phyloP scores from a whole-genome alignment of 768 basidiomycete genomes.

The Lentinula lateritia region DNA sequence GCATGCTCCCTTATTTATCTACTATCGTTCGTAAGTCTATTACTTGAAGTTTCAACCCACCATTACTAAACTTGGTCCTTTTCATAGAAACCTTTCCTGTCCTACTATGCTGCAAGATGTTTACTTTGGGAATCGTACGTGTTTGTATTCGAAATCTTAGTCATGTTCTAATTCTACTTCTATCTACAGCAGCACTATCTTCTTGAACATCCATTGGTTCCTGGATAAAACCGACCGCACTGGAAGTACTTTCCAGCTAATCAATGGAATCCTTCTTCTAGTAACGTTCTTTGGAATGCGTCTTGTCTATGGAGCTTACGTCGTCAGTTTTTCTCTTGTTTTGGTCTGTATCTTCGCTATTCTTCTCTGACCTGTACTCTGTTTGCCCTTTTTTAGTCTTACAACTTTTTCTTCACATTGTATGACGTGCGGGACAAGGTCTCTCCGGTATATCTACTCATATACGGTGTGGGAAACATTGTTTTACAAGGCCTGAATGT shows the following conservation, averaged over 20 bases:
- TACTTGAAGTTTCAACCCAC: slow-evolving; percentile 7
- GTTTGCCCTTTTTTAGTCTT: slow-evolving; percentile 38
- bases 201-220: slow-evolving; percentile 86
- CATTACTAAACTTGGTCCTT: neutral
- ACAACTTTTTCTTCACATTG: slow-evolving; percentile 60
- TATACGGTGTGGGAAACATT: slow-evolving; percentile 57
- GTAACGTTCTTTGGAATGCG: slow-evolving; percentile 64
- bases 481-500: slow-evolving; percentile 70
- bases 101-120: slow-evolving; percentile 75
- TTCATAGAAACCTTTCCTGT: slow-evolving; percentile 64
- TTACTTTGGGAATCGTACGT: slow-evolving; percentile 77
- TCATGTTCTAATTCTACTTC: neutral
- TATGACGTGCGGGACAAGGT: slow-evolving; percentile 48
- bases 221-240: slow-evolving; percentile 73
- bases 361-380: neutral
- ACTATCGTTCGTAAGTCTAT: slow-evolving; percentile 60
- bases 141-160: slow-evolving; percentile 2
- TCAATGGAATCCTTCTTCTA: slow-evolving; percentile 69
- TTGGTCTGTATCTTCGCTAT: neutral
- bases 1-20: slow-evolving; percentile 62
- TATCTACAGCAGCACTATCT: slow-evolving; percentile 64
- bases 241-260: slow-evolving; percentile 58
- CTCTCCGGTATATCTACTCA: slow-evolving; percentile 40
- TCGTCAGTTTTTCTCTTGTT: slow-evolving; percentile 24
- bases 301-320: slow-evolving; percentile 61